phyloP scores from a whole-genome alignment of 140 eudicot species.

The Senecio squalidus region DNA sequence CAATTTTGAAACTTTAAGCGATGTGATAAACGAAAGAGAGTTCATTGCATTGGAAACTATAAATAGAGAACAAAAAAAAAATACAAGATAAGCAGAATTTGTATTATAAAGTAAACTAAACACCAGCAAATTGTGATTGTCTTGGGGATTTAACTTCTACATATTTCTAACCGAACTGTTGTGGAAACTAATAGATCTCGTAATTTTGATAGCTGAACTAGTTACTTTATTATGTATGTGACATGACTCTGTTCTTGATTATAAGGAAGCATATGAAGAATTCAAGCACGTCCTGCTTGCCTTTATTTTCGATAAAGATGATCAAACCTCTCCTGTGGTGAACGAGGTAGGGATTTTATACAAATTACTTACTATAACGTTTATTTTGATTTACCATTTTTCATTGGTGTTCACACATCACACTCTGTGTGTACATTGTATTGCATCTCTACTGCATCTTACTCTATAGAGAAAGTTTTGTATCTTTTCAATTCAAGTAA shows the following conservation, averaged over 20 bases:
- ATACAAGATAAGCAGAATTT: background rate
- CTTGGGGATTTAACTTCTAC: constrained; percentile 1
- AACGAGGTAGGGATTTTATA: constrained; percentile 56
- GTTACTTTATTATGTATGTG: constrained; percentile 22
- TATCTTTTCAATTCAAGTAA: background rate
- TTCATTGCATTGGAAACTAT: background rate
- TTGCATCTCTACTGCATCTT: constrained; percentile 6
- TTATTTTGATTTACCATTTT: constrained; percentile 2
- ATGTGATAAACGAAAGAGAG: background rate
- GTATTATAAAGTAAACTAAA: background rate
- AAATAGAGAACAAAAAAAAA: background rate
- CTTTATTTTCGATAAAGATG: constrained; percentile 77
- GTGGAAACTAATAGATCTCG: constrained; percentile 2
- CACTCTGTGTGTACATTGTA: constrained; percentile 6
- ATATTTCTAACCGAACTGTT: too few species aligned
- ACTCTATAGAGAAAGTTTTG: constrained; percentile 6
- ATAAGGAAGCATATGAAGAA: constrained; percentile 99
- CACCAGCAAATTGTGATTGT: constrained; percentile 5
- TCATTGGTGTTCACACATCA: constrained; percentile 6
- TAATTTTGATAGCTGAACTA: constrained; percentile 9
- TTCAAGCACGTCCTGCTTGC: constrained; percentile 95
- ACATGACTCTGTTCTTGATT: constrained; percentile 37
- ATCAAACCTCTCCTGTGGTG: constrained; percentile 86
- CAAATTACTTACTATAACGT: background rate
- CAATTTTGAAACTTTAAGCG: background rate